Percentiles rank a stretch among this genome's conserved stretches.
These are phyloP conservation scores for Santalum album DNA, from an alignment of 164 flowering plant species.

Conservation along the genomic window DNA sequence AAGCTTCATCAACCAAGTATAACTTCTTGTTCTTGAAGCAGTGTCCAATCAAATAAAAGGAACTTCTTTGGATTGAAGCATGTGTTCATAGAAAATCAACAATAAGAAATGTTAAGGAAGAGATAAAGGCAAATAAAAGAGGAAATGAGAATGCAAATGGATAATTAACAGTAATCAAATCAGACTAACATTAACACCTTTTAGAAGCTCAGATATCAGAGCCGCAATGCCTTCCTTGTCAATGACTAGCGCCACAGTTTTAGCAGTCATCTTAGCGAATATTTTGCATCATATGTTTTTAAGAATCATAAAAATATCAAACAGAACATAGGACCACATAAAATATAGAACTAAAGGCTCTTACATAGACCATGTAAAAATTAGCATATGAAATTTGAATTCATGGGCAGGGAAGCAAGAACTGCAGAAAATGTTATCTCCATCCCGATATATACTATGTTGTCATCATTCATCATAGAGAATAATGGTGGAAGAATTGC, in stretches of 20 bases:
- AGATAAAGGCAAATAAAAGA: not conserved
- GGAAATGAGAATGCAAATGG: not conserved
- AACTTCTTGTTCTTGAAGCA: conserved; percentile 88
- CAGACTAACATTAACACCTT: conserved; percentile 73
- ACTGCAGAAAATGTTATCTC: not conserved
- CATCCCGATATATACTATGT: conserved; percentile 35
- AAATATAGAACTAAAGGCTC: not conserved
- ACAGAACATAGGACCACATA: not conserved
- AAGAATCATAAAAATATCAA: conserved; percentile 1
- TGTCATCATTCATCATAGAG: conserved; percentile 69
- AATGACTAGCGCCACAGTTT: conserved; percentile 86
- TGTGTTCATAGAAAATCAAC: conserved; percentile 18
- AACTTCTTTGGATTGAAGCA: conserved; percentile 66
- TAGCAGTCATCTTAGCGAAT: conserved; percentile 88
- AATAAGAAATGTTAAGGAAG: too few species aligned
- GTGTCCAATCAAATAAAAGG: conserved; percentile 77
- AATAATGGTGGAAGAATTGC: conserved; percentile 85
- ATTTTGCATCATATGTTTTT: conserved; percentile 51
- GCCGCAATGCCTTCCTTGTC: conserved; percentile 92
- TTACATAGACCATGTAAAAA: not conserved
- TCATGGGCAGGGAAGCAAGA: not conserved
- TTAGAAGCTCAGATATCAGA: conserved; percentile 76
- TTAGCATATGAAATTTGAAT: not conserved
- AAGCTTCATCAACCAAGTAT: conserved; percentile 93
- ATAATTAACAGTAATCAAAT: conserved; percentile 21